Evolutionary conservation across 208 protist genomes (phyloP).

Genomic region (Acanthamoeba quina): DNA sequence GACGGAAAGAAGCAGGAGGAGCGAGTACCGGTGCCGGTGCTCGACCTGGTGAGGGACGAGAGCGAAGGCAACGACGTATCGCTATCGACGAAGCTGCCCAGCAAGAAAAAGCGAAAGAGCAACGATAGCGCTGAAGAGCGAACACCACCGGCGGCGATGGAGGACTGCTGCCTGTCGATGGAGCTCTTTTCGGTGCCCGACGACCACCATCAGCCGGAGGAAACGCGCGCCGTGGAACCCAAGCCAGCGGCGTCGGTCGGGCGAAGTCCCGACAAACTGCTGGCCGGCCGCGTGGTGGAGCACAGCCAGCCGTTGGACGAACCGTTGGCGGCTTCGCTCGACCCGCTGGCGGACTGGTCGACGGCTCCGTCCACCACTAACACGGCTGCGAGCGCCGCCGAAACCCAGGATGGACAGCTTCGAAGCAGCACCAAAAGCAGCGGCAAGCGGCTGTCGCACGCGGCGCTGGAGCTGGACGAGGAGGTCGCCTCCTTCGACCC

Average conservation of each 20-base stretch:
- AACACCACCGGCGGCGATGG: background rate
- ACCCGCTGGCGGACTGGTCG: background rate
- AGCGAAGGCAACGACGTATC: no score
- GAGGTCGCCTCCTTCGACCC: background rate
- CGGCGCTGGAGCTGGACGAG: background rate
- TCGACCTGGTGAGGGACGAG: background rate
- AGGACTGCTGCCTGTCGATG: background rate
- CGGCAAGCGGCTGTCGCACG: background rate
- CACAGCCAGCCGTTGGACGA: background rate
- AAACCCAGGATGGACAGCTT: no score
- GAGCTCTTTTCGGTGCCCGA: constrained; percentile 1
- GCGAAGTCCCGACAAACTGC: no score
- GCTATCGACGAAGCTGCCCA: background rate
- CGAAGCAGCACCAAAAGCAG: background rate
- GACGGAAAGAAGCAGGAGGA: no score
- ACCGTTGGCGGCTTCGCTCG: background rate
- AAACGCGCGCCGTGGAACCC: no score
- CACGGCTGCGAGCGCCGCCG: background rate
- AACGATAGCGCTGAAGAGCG: background rate
- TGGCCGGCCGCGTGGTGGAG: no score
- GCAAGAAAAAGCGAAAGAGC: background rate
- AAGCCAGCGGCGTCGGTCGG: no score
- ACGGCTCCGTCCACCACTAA: background rate
- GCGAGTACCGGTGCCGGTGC: background rate
- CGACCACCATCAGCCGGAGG: background rate